A percentile compares a stretch with the other conserved stretches of the same genome.
These are phyloP conservation scores for Cymodocea nodosa DNA, from an alignment of 116 monocot species.

Conservation along the genomic window DNA sequence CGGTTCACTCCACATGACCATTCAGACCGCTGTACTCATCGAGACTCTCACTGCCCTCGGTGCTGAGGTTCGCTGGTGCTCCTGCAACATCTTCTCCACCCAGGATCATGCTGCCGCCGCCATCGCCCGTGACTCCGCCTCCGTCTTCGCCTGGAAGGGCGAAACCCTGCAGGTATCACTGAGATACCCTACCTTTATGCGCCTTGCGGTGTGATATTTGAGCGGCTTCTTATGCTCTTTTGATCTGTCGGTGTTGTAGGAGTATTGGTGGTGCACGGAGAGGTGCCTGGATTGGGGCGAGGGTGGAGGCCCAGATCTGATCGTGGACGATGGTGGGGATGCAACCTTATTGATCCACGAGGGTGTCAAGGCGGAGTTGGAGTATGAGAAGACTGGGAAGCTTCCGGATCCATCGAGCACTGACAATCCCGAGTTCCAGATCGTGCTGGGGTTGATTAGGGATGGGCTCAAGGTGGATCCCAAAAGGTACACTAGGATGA, in stretches of 20 bases:
- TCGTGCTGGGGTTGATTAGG: conserved; percentile 60
- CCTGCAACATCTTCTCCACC: conserved; percentile 90
- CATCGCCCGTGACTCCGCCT: conserved; percentile 74
- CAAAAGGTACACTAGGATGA: conserved; percentile 62
- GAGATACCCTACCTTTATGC: too few relatives aligned
- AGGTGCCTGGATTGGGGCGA: conserved; percentile 75
- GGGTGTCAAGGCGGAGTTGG: conserved; percentile 85
- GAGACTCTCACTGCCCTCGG: conserved; percentile 81
- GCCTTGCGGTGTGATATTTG: too few relatives aligned
- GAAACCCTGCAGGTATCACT: conserved; percentile 39
- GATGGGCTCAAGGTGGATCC: conserved; percentile 59
- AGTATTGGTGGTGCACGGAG: conserved; percentile 98
- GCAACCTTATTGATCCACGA: conserved; percentile 85
- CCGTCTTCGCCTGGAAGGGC: conserved; percentile 93
- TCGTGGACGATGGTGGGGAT: conserved; percentile 93
- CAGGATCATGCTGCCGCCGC: conserved; percentile 86
- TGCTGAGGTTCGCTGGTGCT: conserved; percentile 88
- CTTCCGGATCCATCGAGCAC: conserved; percentile 63
- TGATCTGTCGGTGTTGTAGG: conserved; percentile 8
- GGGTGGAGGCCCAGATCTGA: conserved; percentile 68
- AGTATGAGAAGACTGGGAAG: conserved; percentile 58
- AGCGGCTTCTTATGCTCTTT: too few relatives aligned
- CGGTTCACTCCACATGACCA: conserved; percentile 92
- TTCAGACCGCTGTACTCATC: conserved; percentile 94
- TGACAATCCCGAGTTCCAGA: conserved; percentile 85